Evolutionary conservation across 1,284 basidiomycete genomes (phyloP).

Genomic region (Porogramme epimiltina): DNA sequence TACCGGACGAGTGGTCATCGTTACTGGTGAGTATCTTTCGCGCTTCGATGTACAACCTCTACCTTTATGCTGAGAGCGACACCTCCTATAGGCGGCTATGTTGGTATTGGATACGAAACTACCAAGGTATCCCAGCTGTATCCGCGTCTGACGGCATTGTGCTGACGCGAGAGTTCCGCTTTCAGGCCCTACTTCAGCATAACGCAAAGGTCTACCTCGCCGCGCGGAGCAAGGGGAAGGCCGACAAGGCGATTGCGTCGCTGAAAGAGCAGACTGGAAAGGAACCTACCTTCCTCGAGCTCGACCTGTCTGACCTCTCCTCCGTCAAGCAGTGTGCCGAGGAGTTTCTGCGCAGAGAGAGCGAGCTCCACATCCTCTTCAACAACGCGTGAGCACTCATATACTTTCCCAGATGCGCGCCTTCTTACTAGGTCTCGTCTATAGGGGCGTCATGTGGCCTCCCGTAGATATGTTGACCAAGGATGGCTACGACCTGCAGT

Average conservation of each 20-base stretch:
- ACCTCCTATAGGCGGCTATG: conserved; percentile 35
- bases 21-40: conserved; percentile 36
- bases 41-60: neutral
- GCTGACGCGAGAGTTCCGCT: neutral
- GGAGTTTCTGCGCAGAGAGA: conserved; percentile 46
- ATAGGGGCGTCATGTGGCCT: conserved; percentile 49
- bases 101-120: conserved; percentile 44
- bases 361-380: conserved; percentile 49
- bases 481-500: conserved; percentile 53
- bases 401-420: neutral
- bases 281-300: conserved; percentile 43
- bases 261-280: conserved; percentile 40
- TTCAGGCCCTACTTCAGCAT: conserved; percentile 41
- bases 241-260: conserved; percentile 43
- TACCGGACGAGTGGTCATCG: conserved; percentile 43
- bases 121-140: conserved; percentile 19
- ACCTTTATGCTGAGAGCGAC: neutral
- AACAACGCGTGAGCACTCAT: conserved; percentile 47
- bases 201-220: conserved; percentile 58
- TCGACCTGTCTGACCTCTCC: conserved; percentile 49
- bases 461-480: conserved; percentile 38
- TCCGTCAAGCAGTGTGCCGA: conserved; percentile 43
- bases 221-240: conserved; percentile 41
- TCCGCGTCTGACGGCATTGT: neutral
- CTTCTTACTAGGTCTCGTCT: neutral